phyloP scores from a whole-genome alignment of 371 early-diverging fungal genomes.

The Cokeromyces recurvatus region DNA sequence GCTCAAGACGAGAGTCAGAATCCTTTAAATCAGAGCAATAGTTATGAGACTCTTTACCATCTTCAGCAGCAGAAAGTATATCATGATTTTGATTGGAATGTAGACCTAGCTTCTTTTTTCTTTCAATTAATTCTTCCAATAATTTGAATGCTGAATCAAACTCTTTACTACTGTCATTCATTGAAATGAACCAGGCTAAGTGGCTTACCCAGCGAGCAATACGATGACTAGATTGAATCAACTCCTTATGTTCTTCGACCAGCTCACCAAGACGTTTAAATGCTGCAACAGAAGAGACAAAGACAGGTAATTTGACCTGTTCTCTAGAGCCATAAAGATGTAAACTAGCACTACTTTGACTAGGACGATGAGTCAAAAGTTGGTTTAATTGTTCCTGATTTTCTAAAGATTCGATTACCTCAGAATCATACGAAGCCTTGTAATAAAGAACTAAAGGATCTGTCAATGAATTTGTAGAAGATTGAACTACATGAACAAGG shows the following conservation, averaged over 20 bases:
- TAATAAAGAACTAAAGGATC: conserved; percentile 11
- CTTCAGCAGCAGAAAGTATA: too few species aligned
- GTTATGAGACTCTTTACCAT: too few species aligned
- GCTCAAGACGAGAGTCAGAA: too few species aligned
- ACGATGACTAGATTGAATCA: background rate
- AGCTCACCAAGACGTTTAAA: conserved; percentile 2
- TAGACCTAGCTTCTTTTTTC: background rate
- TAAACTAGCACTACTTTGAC: background rate
- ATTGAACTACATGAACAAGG: conserved; percentile 6
- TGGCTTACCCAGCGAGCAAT: conserved; percentile 6
- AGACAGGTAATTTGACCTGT: background rate
- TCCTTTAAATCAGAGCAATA: too few species aligned
- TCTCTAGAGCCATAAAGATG: background rate
- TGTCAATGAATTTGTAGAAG: background rate
- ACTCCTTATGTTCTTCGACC: background rate
- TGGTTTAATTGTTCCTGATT: background rate
- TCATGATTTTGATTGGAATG: too few species aligned
- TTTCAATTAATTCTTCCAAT: background rate
- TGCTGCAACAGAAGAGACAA: background rate
- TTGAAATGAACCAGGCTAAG: conserved; percentile 4
- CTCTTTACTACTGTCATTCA: background rate
- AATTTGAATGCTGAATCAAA: conserved; percentile 6
- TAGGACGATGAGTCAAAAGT: background rate
- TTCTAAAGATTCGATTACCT: background rate
- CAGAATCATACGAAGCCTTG: background rate